phyloP scores from a whole-genome alignment of 371 early-diverging fungal species.

The Mucor velutinosus region DNA sequence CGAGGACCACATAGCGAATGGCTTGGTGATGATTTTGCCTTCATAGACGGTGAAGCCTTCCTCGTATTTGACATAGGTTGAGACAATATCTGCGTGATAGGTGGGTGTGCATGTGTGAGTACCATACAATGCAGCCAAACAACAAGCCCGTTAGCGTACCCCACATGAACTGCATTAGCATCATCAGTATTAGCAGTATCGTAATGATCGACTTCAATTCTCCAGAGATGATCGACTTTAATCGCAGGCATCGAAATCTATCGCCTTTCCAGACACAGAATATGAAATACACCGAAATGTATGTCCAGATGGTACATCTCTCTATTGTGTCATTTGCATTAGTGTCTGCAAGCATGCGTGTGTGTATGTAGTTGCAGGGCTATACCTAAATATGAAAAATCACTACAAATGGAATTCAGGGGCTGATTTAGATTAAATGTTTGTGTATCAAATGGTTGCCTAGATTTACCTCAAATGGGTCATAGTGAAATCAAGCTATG shows the following conservation, averaged over 20 bases:
- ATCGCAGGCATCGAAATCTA: constrained; percentile 30
- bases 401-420: constrained; percentile 21
- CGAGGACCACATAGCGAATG: constrained; percentile 31
- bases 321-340: constrained; percentile 17
- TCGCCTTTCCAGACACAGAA: constrained; percentile 31
- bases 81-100: constrained; percentile 23
- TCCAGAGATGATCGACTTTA: constrained; percentile 27
- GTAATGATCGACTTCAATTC: constrained; percentile 46
- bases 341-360: background rate
- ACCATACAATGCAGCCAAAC: background rate
- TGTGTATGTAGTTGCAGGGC: background rate
- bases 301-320: constrained; percentile 29
- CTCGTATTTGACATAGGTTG: constrained; percentile 41
- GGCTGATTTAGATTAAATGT: background rate
- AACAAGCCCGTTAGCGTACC: constrained; percentile 17
- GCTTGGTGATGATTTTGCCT: constrained; percentile 29
- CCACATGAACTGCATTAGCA: constrained; percentile 35
- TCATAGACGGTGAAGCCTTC: constrained; percentile 33
- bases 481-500: constrained; percentile 15
- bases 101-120: background rate
- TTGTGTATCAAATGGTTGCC: constrained; percentile 1
- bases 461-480: constrained; percentile 38
- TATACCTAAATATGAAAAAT: constrained; percentile 48
- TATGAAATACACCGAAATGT: constrained; percentile 20
- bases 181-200: constrained; percentile 33